Evolutionary conservation across 169 alveolate genomes (phyloP), one percentile per base, ranked within the genome.

Genomic region (Babesia gibsoni): DNA sequence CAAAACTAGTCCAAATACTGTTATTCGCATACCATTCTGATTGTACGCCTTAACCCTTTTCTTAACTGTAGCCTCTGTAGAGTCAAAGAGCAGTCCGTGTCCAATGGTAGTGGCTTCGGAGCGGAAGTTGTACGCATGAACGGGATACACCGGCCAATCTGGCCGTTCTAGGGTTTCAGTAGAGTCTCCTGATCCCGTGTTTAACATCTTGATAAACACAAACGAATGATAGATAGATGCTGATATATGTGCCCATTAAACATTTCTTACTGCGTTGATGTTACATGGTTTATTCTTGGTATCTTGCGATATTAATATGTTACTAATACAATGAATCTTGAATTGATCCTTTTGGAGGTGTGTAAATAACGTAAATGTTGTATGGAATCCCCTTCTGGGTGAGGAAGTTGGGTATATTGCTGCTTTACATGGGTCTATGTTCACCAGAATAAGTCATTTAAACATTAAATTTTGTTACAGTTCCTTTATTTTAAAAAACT

Each of bases 1-100:
- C 37, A 87, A 54, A 23, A 87, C 57, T n/a, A 87, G 58, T 6
- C 88, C 92, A 32, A 70, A 52, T 27, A 83, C 90, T 4, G 92
- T 72, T 54, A 61, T 65, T 22, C 92, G 58, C 56, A 87, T 54
- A 10, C 92, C 92, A 58, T 73, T 72, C 29, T 61, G 66, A n/a
- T 73, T 78, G 72, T 87, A 87, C 1, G 86, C 48, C 37, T 52
- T 67, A 29, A 87, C 61, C 8, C 92, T 64, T 33, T 82, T 87
- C 20, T 16, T 12, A 16, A 79, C 12, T 0, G 69, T 33, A 6
- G 46, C 72, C 22, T 69, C 78, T 25, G 77, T 25, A 16, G 48
- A 25, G 30, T 63, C 50, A 29, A 79, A 68, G 1, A 69, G 29
- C n/a, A 79, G 52, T 2, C 83, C 83, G 20, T 48, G 67, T 3